Percentiles rank a stretch among this genome's conserved stretches.
These are phyloP conservation scores for Dendrobium nobile DNA, from an alignment of 106 monocot species.

Conservation along the genomic window DNA sequence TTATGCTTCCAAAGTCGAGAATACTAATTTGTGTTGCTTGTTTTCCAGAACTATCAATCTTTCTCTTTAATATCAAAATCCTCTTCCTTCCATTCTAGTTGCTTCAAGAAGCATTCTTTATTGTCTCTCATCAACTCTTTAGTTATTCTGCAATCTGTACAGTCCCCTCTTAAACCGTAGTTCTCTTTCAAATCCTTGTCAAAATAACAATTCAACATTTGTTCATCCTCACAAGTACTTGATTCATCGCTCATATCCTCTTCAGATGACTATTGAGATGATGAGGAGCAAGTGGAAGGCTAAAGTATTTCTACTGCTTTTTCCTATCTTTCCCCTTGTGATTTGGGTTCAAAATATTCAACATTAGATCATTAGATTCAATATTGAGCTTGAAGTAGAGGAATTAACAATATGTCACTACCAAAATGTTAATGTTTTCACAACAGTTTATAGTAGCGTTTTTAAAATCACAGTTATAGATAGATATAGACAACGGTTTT, in stretches of 20 bases:
- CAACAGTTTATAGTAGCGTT: no score
- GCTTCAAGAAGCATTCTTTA: constrained; percentile 12
- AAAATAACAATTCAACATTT: not conserved
- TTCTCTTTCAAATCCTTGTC: not conserved
- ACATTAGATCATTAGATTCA: not conserved
- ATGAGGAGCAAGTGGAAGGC: constrained; percentile 10
- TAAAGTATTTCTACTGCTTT: constrained; percentile 3
- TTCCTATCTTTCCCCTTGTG: constrained; percentile 35
- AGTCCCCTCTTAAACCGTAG: not conserved
- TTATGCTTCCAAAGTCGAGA: not conserved
- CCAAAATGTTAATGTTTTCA: no score
- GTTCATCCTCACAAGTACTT: not conserved
- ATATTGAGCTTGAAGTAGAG: no score
- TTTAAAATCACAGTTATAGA: no score
- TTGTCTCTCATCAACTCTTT: not conserved
- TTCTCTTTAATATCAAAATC: not conserved
- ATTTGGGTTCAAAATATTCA: constrained; percentile 11
- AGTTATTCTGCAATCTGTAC: not conserved
- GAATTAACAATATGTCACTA: no score
- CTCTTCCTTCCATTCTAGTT: constrained; percentile 10
- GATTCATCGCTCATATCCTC: constrained; percentile 3
- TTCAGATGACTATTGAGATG: constrained; percentile 9
- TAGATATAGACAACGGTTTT: no score
- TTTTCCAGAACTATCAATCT: no score
- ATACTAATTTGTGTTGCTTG: not conserved